Evolutionary conservation across 2,329 filamentous ascomycete species (phyloP), one percentile per base, ranked within the genome.

Genomic region (Endothia cerciana): DNA sequence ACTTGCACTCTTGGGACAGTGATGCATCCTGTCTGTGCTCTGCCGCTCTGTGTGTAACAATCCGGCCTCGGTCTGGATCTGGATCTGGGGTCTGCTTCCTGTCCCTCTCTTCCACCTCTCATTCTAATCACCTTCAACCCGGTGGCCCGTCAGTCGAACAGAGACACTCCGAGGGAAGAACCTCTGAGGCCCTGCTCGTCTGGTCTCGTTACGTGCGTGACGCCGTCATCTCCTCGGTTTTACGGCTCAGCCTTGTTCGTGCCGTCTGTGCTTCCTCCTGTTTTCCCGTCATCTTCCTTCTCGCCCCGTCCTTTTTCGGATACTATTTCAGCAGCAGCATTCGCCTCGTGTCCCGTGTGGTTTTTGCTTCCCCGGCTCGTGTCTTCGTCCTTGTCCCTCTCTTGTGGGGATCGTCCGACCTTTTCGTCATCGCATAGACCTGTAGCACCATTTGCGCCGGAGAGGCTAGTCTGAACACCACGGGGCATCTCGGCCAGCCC

Each of bases 361-460:
- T 43, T 36, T 47, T 38, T n/a, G 25, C 19, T 17, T 40, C n/a
- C 53, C 33, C 53, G n/a, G 53, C 19, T 19, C 60, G 47, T 62
- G 30, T 43, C 40, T 25, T 36, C 45, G 38, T 55, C 33, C 25
- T 56, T n/a, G n/a, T n/a, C n/a, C 59, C 36, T 13, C 40, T 57
- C 51, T 28, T n/a, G 60, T n/a, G 47, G 22, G 58, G 43, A 30
- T 40, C 38, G 59, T 19, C 55, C 55, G 25, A 15, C 64, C 64
- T 65, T 62, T 62, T 65, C 62, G 59, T 63, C 60, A 65, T 63
- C 60, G 60, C 65, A 58, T 67, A 65, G 64, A 65, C 33, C 30
- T 53, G 55, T 61, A 63, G 65, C 60, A 65, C 58, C 60, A 56
- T 65, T 63, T 30, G 53, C 30, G 45, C 13, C 45, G 3, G 17